Conservation (phyloP, 257 asterid species). For the Nicotiana knightiana region DNA sequence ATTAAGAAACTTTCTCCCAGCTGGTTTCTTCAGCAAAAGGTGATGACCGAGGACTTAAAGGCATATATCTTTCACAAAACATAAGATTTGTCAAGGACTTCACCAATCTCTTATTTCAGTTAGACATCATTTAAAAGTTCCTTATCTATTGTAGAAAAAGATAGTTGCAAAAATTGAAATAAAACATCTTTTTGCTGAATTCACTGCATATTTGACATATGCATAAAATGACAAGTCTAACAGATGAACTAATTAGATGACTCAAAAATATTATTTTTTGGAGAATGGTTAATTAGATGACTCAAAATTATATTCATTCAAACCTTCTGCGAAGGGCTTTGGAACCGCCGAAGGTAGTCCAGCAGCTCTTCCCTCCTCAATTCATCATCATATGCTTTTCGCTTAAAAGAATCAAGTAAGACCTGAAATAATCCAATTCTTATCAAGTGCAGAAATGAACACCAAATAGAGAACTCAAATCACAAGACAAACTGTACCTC, state of each 20-base stretch:
- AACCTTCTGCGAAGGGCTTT: slow-evolving; percentile 70
- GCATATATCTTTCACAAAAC: not conserved
- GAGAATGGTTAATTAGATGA: not conserved
- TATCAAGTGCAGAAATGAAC: slow-evolving; percentile 10
- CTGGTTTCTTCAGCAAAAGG: not conserved
- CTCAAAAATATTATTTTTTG: not conserved
- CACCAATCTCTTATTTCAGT: not conserved
- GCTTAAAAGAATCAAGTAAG: slow-evolving; percentile 72
- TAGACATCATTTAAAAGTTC: not conserved
- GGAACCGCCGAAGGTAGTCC: slow-evolving; percentile 67
- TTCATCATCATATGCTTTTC: slow-evolving; percentile 85
- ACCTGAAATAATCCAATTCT: slow-evolving; percentile 42
- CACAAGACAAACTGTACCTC: slow-evolving; percentile 42
- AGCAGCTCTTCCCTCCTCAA: slow-evolving; percentile 88
- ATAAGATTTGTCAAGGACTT: not conserved
- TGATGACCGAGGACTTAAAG: not conserved
- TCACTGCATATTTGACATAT: not conserved
- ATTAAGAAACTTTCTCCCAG: not conserved
- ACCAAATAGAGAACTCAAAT: not conserved
- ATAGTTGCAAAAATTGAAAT: not conserved
- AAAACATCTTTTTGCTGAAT: not conserved
- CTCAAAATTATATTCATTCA: not conserved
- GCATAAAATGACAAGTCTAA: not conserved
- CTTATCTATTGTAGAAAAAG: not conserved
- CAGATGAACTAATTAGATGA: not conserved